These are phyloP conservation scores for Aspergillus pseudoviridinutans DNA, from an alignment of 2,329 filamentous ascomycete genomes.

Conservation along the genomic window DNA sequence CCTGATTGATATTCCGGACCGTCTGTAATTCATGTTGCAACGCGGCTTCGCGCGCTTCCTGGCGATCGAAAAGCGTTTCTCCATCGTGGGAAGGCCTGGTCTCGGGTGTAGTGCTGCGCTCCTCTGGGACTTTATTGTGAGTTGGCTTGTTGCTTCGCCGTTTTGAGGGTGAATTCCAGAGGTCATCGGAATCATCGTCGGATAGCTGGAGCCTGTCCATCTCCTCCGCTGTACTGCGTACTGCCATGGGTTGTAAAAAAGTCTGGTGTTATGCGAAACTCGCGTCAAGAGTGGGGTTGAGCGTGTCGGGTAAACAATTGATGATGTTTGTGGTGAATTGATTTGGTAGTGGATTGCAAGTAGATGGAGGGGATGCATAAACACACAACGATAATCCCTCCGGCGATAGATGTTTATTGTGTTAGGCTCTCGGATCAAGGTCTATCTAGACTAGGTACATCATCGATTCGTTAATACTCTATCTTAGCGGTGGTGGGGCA, in stretches of 20 bases:
- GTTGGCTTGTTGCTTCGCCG: slow-evolving; percentile 29
- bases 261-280: background rate
- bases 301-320: background rate
- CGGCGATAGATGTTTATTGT: background rate
- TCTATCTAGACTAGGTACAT: background rate
- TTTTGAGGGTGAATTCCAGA: slow-evolving; percentile 56
- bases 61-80: slow-evolving; percentile 56
- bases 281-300: background rate
- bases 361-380: background rate
- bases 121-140: slow-evolving; percentile 35
- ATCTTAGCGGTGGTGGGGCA: background rate
- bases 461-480: background rate
- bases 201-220: slow-evolving; percentile 51
- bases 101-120: slow-evolving; percentile 25
- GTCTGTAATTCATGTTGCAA: slow-evolving; percentile 76
- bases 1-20: slow-evolving; percentile 79
- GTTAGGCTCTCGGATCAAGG: background rate
- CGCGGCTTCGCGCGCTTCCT: slow-evolving; percentile 67
- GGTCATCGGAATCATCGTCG: slow-evolving; percentile 53
- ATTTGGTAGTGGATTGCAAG: background rate
- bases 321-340: background rate
- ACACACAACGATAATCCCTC: background rate
- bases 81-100: slow-evolving; percentile 40
- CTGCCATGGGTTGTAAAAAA: slow-evolving; percentile 21
- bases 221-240: slow-evolving; percentile 42